These are phyloP conservation scores for Naematelia aurantialba DNA, from an alignment of 768 basidiomycete species.

Conservation along the genomic window DNA sequence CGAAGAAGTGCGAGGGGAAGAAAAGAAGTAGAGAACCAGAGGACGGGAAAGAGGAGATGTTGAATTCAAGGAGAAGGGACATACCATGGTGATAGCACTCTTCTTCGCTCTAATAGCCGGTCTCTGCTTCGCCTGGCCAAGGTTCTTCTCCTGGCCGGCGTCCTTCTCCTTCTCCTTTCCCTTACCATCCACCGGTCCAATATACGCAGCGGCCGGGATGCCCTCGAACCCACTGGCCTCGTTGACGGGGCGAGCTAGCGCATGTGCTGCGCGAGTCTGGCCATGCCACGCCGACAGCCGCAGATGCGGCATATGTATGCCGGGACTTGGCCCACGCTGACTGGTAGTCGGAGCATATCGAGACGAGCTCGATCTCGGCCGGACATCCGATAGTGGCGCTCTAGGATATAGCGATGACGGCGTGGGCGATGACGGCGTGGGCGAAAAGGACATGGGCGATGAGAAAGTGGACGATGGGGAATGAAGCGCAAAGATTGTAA, in stretches of 20 bases:
- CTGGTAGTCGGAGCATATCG: no score
- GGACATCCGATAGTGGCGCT: constrained; percentile 6
- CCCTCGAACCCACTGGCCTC: constrained; percentile 19
- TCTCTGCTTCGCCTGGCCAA: constrained; percentile 16
- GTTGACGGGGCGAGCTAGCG: constrained; percentile 12
- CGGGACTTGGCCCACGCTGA: no score
- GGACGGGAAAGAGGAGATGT: no score
- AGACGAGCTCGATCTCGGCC: no score
- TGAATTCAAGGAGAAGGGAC: constrained; percentile 18
- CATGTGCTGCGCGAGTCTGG: constrained; percentile 5
- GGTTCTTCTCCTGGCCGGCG: constrained; percentile 28
- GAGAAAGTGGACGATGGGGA: no score
- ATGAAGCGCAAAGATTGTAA: constrained; percentile 1
- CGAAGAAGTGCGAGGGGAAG: constrained; percentile 1
- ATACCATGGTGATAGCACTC: constrained; percentile 51
- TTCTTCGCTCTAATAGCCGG: constrained; percentile 45
- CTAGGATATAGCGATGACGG: neutral
- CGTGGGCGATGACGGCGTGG: neutral
- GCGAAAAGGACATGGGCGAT: neutral
- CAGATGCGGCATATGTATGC: no score
- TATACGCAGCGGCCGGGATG: constrained; percentile 16
- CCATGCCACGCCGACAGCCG: neutral
- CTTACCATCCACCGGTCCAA: constrained; percentile 1
- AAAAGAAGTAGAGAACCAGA: constrained; percentile 1
- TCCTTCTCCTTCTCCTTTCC: constrained; percentile 2